Evolutionary conservation across 75 land plant genomes (phyloP), one percentile per base, ranked within the genome.

Genomic region (Gnetum montanum): DNA sequence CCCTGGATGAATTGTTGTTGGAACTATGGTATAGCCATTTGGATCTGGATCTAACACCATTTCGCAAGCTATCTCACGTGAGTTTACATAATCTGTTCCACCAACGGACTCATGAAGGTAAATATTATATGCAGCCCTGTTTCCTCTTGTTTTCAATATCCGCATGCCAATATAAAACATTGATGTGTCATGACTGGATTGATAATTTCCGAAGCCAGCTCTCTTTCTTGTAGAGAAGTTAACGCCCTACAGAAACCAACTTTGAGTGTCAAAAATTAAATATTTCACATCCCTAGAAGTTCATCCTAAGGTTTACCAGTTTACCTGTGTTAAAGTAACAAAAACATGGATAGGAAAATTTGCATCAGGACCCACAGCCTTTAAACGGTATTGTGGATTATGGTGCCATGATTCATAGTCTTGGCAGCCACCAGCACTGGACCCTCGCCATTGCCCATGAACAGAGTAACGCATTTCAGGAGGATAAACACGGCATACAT

Each of bases 31-130:
- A 69, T 95, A 95, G 12, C 99, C 99, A 58, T 90, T 83, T 31
- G 99, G 93, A 75, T 95, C 87, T 62, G 99, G 99, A 0, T 95
- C 99, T 50, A 95, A 64, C 43, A 90, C 99, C 86, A 86, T 83
- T 55, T 95, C 99, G 63, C 93, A 90, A n/a, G 99, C 84, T 63
- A 95, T 84, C 70, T 95, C 99, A 50, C 99, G 69, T 35, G 99
- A 87, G 58, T 95, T 91, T 23, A 95, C 99, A 66, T 95, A 95
- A 63, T 95, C 99, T 33, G 99, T 95, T 11, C 86, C 88, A n/a
- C 85, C 92, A 44, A 95, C 93, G 43, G 97, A 84, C 51, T 95
- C 99, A 47, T 95, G 92, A 59, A 90, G 69, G 62, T 78, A 95
- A 6, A 95, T 95, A 59, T 95, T 86, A 50, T 75, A 79, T 22